A percentile compares a stretch with the other conserved stretches of the same genome.
Evolutionary conservation across 805 yeast species (phyloP).

Genomic region (Metschnikowia reukaufii): DNA sequence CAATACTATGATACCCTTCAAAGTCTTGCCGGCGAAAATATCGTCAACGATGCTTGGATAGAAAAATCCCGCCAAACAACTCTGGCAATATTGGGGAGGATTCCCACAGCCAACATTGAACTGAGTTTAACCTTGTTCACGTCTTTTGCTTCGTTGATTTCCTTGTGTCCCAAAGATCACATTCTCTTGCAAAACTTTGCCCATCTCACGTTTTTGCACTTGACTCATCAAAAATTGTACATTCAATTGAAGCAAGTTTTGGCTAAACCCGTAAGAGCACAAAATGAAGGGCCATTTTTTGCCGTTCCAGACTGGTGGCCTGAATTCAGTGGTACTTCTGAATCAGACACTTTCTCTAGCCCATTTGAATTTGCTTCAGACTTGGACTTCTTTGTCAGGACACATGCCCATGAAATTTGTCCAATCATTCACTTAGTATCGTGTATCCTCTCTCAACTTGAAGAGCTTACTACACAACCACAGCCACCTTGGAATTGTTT

Average conservation of each 20-base stretch:
- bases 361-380: conserved; percentile 12
- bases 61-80: conserved; percentile 1
- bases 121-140: not conserved
- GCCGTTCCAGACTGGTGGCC: conserved; percentile 18
- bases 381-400: conserved; percentile 1
- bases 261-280: not conserved
- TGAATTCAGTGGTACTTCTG: not conserved
- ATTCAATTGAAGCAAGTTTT: conserved; percentile 5
- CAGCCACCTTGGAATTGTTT: conserved; percentile 10
- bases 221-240: conserved; percentile 8
- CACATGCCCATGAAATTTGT: not conserved
- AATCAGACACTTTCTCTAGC: conserved; percentile 1
- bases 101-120: not conserved
- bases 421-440: not conserved
- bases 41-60: not conserved
- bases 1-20: not conserved
- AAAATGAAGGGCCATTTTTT: not conserved
- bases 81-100: not conserved
- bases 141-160: conserved; percentile 4
- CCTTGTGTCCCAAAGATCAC: conserved; percentile 1
- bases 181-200: conserved; percentile 6
- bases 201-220: conserved; percentile 10
- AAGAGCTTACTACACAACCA: conserved; percentile 2
- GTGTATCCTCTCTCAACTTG: conserved; percentile 1
- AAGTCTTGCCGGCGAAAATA: not conserved